Conservation (phyloP, 805 yeast genomes). For the Saccharomycopsis fodiens region DNA sequence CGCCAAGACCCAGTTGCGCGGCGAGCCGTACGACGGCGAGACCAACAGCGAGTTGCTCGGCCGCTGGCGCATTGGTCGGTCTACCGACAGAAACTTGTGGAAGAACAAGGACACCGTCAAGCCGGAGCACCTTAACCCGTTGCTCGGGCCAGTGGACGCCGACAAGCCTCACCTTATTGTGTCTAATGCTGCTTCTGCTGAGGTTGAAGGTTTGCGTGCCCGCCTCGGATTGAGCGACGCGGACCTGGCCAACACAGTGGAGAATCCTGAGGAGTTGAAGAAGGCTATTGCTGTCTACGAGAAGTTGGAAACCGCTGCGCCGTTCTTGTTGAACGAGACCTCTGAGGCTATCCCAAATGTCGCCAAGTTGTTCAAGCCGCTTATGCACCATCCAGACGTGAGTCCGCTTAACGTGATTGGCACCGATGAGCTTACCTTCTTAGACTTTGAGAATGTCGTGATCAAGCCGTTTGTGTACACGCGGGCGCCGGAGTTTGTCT, state of each 20-base stretch:
- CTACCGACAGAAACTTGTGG: constrained; percentile 71
- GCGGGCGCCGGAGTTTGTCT: constrained; percentile 74
- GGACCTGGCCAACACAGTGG: constrained; percentile 35
- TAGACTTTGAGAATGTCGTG: constrained; percentile 78
- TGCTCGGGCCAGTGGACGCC: constrained; percentile 73
- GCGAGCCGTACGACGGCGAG: constrained; percentile 53
- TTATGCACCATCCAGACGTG: constrained; percentile 73
- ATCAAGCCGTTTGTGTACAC: constrained; percentile 78
- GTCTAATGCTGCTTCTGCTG: constrained; percentile 54
- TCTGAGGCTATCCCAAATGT: constrained; percentile 54
- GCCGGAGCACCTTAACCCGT: constrained; percentile 40
- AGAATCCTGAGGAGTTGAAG: constrained; percentile 35
- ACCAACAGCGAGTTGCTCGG: constrained; percentile 41
- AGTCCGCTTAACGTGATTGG: constrained; percentile 81
- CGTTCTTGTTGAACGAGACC: constrained; percentile 42
- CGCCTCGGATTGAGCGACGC: constrained; percentile 49
- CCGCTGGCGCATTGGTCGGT: constrained; percentile 91
- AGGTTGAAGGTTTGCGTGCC: constrained; percentile 50
- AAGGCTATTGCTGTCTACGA: constrained; percentile 55
- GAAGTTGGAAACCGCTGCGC: constrained; percentile 48
- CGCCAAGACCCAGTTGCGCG: constrained; percentile 31
- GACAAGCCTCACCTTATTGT: constrained; percentile 55
- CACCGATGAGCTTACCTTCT: constrained; percentile 39
- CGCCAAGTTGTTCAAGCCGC: constrained; percentile 58
- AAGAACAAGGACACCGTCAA: constrained; percentile 52